Percentiles rank a stretch among this genome's conserved stretches.
These are phyloP conservation scores for Diaporthe destruens DNA, from an alignment of 2,329 filamentous ascomycete genomes.

Conservation along the genomic window DNA sequence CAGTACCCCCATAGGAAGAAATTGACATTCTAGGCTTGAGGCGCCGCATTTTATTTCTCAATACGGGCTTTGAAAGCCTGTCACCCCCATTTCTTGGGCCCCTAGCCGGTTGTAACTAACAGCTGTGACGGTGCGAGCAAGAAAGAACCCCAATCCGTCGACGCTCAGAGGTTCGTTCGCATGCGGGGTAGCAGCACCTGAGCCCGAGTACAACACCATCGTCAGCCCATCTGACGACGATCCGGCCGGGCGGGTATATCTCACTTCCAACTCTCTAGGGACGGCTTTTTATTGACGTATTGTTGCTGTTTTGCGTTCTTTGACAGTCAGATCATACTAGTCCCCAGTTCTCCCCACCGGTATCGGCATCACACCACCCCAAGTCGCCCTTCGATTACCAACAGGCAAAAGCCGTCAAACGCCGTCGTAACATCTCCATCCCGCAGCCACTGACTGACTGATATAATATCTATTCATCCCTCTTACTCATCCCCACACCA, in stretches of 20 bases:
- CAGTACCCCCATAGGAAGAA: slow-evolving; percentile 39
- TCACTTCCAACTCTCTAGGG: background rate
- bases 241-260: background rate
- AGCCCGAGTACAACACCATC: slow-evolving; percentile 19
- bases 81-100: background rate
- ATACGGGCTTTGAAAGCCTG: slow-evolving; percentile 13
- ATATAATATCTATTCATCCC: background rate
- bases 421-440: background rate
- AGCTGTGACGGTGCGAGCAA: background rate
- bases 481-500: background rate
- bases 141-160: slow-evolving; percentile 7
- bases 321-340: background rate
- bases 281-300: background rate
- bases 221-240: slow-evolving; percentile 12
- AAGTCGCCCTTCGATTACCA: background rate
- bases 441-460: background rate
- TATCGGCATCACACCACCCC: slow-evolving; percentile 29
- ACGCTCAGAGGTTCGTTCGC: background rate
- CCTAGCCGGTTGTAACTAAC: background rate
- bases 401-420: background rate
- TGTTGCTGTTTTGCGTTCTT: background rate
- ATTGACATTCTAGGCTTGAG: slow-evolving; percentile 11
- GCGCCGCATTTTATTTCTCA: slow-evolving; percentile 10
- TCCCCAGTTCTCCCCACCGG: background rate
- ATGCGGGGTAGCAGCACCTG: slow-evolving; percentile 10